These are phyloP conservation scores for Salvia sclarea DNA, from an alignment of 305 asterid species.

Conservation along the genomic window DNA sequence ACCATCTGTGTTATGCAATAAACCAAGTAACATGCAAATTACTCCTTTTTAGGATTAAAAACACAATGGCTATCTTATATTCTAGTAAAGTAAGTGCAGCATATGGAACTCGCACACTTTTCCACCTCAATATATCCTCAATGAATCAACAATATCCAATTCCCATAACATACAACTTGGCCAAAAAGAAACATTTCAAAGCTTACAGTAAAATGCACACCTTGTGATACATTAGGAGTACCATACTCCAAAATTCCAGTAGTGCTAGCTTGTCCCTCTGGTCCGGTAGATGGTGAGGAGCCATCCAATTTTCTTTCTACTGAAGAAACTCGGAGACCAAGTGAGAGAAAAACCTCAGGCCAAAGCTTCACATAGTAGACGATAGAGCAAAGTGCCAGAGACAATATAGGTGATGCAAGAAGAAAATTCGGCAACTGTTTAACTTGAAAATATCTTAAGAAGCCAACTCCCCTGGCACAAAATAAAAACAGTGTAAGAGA, in stretches of 20 bases:
- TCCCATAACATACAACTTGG: constrained; percentile 11
- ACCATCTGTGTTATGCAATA: constrained; percentile 36
- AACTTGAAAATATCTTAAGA: constrained; percentile 80
- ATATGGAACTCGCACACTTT: neutral
- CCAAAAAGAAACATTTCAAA: neutral
- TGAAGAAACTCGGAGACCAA: constrained; percentile 60
- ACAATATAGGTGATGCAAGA: constrained; percentile 85
- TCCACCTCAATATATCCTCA: neutral
- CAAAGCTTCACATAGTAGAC: constrained; percentile 63
- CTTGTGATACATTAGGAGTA: constrained; percentile 47
- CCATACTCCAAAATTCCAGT: constrained; percentile 34
- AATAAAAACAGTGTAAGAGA: constrained; percentile 26
- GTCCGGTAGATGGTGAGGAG: constrained; percentile 36
- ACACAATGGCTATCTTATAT: neutral
- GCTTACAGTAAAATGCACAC: constrained; percentile 41
- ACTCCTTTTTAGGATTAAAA: constrained; percentile 6
- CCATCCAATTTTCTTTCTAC: constrained; percentile 34
- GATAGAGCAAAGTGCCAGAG: constrained; percentile 71
- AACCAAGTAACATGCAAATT: constrained; percentile 30
- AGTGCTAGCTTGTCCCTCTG: constrained; percentile 37
- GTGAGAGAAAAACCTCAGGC: constrained; percentile 72
- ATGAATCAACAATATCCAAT: constrained; percentile 6
- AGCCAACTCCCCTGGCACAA: constrained; percentile 89
- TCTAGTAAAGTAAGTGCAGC: neutral
- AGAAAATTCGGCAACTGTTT: constrained; percentile 92